Evolutionary conservation across 495 filamentous ascomycete species (phyloP), one percentile per base, ranked within the genome.

Genomic region (Neurospora pannonica): DNA sequence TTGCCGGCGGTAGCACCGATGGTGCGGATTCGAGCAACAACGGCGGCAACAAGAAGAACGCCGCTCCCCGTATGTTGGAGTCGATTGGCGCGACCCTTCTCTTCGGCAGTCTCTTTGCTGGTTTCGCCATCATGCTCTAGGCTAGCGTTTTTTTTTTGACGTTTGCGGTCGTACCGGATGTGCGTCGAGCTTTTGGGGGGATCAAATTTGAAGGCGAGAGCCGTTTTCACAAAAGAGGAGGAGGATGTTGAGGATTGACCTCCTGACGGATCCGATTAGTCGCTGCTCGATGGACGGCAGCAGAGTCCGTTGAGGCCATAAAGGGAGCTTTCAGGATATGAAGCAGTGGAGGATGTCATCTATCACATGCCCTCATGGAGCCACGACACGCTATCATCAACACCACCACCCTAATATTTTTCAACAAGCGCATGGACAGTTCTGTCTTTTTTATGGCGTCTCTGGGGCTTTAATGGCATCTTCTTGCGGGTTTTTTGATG

Each of bases 41-140:
- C 38, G 37, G 17, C 38, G 28, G 3, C 42, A 13, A 70, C 31
- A 54, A 81, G 34, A 80, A 78, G 54, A 84, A 81, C 70, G 78
- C 80, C 17, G 80, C 82, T 28, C 78, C 83, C 54, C 54, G 28
- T 34, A 34, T 67, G 54, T 9, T 67, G 54, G 54, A 67, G 54
- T 67, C 54, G 24, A 36, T 67, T 34, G 28, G 54, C 15, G 54
- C 54, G 15, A 84, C 82, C 28, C 76, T 88, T 8, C 77, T 93
- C 9, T 80, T 90, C 24, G 87, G 84, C 42, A 86, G 88, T 28
- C 78, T 94, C 71, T 86, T 90, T 74, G 90, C 87, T 48, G 92
- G 90, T 0, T 90, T 93, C 77, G 86, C 90, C 36, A 73, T 88
- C 72, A 76, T 92, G 77, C 83, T 92, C 40, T 93, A 78, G 85